Evolutionary conservation across 2,329 filamentous ascomycete species (phyloP), one percentile per base, ranked within the genome.

Genomic region (Grosmannia clavigera): DNA sequence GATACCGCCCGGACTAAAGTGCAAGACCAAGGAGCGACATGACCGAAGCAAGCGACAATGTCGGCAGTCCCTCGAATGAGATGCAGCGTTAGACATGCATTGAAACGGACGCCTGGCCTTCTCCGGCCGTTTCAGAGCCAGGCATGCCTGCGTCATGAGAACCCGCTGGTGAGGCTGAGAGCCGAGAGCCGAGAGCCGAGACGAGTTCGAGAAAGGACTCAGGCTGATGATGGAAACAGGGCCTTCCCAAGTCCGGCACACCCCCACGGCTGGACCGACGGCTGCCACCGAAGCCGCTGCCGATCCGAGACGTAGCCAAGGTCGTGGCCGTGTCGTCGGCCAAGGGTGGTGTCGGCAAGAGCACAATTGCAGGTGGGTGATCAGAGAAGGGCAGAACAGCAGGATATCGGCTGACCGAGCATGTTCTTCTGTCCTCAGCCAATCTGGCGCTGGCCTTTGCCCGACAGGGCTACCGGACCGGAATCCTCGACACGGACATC

Each of bases 291-390:
- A 58, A 90, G 66, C 86, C 87, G 68, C 83, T 90, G 65, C 85
- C 83, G 66, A 95, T 99, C 66, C 81, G 82, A 31, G 85, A 92
- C 70, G 92, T 99, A 29, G 82, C 84, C 65, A 96, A 95, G 70
- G 85, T 96, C n/a, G 83, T 99, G 61, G 91, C 92, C n/a, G 90
- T 99, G 16, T 96, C 91, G 4, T 97, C 92, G 1, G 94, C 94
- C 16, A 99, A 99, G 70, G 94, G 94, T 2, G 94, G 94, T n/a
- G 94, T 99, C 0, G 94, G 94, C 1, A 99, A 99, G 71, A 96
- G 90, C 66, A 99, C 94, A 9, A 85, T 97, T 53, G 86, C 92
- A 61, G 87, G 89, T 89, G 52, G 50, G 64, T 25, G 31, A 14
- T 11, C 31, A 31, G 11, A 31, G 29, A 11, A 54, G 22, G 4